phyloP scores from a whole-genome alignment of 1,284 basidiomycete genomes.

The Trichosporon asahii region DNA sequence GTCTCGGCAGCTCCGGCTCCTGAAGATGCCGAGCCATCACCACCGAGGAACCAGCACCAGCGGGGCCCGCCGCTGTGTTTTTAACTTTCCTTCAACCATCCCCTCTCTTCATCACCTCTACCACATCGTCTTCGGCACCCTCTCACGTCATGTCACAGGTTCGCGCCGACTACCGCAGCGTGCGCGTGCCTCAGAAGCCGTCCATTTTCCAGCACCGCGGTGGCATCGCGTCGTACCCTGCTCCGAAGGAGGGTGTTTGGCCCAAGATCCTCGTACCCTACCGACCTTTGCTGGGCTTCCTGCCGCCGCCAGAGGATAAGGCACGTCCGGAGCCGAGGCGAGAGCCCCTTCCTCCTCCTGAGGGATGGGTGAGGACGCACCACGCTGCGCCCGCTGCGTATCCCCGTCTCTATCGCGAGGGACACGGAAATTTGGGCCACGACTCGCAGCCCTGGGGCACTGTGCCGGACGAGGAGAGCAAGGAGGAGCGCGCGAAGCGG shows the following conservation, averaged over 20 bases:
- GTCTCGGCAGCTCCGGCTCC: neutral
- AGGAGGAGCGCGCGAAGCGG: slow-evolving; percentile 34
- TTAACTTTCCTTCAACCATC: neutral
- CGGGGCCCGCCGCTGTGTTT: neutral
- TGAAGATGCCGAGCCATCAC: no score
- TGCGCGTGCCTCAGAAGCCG: neutral
- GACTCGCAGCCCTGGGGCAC: slow-evolving; percentile 23
- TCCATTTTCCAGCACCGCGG: neutral
- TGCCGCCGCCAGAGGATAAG: slow-evolving; percentile 15
- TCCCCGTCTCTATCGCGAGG: slow-evolving; percentile 53
- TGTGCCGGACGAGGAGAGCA: slow-evolving; percentile 17
- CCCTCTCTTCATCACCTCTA: neutral
- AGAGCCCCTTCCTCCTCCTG: slow-evolving; percentile 36
- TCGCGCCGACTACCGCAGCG: neutral
- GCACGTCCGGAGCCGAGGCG: slow-evolving; percentile 16
- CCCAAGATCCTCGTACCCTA: slow-evolving; percentile 11
- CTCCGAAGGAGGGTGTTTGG: neutral
- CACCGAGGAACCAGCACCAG: no score
- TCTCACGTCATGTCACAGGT: neutral
- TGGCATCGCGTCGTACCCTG: neutral
- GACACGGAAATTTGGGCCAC: slow-evolving; percentile 38
- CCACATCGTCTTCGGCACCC: neutral
- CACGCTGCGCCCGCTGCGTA: slow-evolving; percentile 70
- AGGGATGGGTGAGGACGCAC: slow-evolving; percentile 56
- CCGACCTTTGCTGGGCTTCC: slow-evolving; percentile 14